phyloP scores from a whole-genome alignment of 1,139 yeast genomes.

The Geotrichum restrictum region DNA sequence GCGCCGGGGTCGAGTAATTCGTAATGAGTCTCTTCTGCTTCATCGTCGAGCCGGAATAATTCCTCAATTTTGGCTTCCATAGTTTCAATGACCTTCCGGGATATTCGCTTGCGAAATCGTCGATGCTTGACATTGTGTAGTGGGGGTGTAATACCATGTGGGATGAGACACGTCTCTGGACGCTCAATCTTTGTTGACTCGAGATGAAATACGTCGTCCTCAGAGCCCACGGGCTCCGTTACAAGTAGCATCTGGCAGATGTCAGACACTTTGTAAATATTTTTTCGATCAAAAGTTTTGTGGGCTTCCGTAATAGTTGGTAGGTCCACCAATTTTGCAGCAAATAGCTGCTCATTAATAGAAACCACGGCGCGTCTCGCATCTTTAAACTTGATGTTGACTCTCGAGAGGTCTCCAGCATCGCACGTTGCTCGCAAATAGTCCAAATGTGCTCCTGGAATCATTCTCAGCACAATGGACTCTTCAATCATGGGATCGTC shows the following conservation, averaged over 20 bases:
- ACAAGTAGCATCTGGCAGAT: constrained; percentile 84
- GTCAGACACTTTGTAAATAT: constrained; percentile 81
- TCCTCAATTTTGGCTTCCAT: constrained; percentile 78
- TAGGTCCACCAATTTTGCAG: constrained; percentile 80
- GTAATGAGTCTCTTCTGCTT: constrained; percentile 76
- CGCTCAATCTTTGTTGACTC: constrained; percentile 40
- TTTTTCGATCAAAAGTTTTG: constrained; percentile 85
- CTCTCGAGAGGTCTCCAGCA: constrained; percentile 70
- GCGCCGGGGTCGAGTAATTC: constrained; percentile 62
- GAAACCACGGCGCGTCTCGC: constrained; percentile 67
- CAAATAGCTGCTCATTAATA: constrained; percentile 57
- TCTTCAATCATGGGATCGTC: constrained; percentile 92
- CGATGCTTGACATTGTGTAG: constrained; percentile 53
- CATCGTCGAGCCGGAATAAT: constrained; percentile 68
- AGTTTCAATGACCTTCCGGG: constrained; percentile 51
- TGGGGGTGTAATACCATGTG: constrained; percentile 82
- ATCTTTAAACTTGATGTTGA: constrained; percentile 78
- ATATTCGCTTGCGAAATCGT: constrained; percentile 51
- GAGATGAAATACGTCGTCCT: constrained; percentile 48
- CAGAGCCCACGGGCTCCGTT: constrained; percentile 55
- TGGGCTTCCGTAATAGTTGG: constrained; percentile 87
- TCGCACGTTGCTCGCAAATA: constrained; percentile 75
- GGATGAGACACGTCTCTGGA: constrained; percentile 49
- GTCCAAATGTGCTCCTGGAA: constrained; percentile 75
- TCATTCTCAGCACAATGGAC: constrained; percentile 72